Conservation (phyloP, 805 yeast genomes). For the Yarrowia bubula region DNA sequence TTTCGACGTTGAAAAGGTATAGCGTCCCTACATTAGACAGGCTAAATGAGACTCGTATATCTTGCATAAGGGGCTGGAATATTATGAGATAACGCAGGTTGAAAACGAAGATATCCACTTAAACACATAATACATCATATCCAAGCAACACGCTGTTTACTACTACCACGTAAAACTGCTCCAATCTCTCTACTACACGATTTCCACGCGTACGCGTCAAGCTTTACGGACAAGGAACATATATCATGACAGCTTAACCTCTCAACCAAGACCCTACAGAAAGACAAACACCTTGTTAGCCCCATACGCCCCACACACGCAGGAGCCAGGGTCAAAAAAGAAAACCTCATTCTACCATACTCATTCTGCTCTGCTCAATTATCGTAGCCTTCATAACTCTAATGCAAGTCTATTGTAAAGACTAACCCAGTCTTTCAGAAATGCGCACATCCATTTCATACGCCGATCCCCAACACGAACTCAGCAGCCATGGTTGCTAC, state of each 20-base stretch:
- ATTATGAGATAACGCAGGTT: not conserved
- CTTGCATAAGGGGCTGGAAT: not conserved
- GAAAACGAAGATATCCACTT: too few relatives aligned
- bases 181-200: too few relatives aligned
- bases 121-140: too few relatives aligned
- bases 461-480: not conserved
- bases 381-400: too few relatives aligned
- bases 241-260: not conserved
- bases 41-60: slow-evolving; percentile 2
- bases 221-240: too few relatives aligned
- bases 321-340: not conserved
- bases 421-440: not conserved
- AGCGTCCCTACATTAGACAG: not conserved
- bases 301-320: too few relatives aligned
- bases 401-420: not conserved
- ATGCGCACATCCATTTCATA: not conserved
- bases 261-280: too few relatives aligned
- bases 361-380: too few relatives aligned
- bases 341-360: too few relatives aligned
- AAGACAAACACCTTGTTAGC: too few relatives aligned
- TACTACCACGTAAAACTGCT: too few relatives aligned
- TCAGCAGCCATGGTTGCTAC: slow-evolving; percentile 12
- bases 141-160: too few relatives aligned
- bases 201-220: not conserved
- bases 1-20: not conserved